A percentile compares a stretch with the other conserved stretches of the same genome.
Evolutionary conservation across 192 early-diverging fungal species (phyloP).

Genomic region (Linnemannia zychae): DNA sequence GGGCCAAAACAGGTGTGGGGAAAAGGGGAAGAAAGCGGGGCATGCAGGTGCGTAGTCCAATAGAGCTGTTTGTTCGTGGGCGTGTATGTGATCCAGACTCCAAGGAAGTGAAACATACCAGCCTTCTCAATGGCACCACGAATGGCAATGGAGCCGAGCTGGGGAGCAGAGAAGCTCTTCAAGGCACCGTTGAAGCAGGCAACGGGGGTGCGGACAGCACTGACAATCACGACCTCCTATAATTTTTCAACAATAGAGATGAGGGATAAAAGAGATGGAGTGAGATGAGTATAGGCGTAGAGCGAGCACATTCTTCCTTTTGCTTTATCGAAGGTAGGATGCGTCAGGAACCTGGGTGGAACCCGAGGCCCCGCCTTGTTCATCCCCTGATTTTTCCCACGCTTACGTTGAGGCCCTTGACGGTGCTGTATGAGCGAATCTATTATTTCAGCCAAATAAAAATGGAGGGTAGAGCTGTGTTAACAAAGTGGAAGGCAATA

Average conservation of each 20-base stretch:
- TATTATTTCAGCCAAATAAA: constrained; percentile 4
- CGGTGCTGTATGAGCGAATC: constrained; percentile 53
- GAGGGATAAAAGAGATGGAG: background rate
- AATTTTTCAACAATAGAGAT: background rate
- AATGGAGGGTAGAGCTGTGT: background rate
- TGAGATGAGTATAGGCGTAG: background rate
- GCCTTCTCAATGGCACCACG: constrained; percentile 87
- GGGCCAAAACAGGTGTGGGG: background rate
- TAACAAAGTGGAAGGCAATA: background rate
- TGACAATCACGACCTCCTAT: constrained; percentile 71
- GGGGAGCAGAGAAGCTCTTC: constrained; percentile 83
- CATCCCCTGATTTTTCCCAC: constrained; percentile 43
- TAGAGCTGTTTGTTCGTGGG: background rate
- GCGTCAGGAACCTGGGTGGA: background rate
- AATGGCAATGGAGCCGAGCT: constrained; percentile 90
- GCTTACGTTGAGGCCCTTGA: constrained; percentile 54
- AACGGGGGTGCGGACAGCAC: constrained; percentile 92
- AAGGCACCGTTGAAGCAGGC: constrained; percentile 93
- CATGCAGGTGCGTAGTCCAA: background rate
- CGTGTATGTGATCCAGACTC: background rate
- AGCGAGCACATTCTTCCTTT: background rate
- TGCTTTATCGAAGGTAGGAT: background rate
- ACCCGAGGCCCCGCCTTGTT: background rate
- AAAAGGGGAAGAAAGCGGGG: constrained; percentile 11
- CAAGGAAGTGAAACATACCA: constrained; percentile 60